phyloP scores from a whole-genome alignment of 176 grass and related monocot species.

The Aegilops tauschii region DNA sequence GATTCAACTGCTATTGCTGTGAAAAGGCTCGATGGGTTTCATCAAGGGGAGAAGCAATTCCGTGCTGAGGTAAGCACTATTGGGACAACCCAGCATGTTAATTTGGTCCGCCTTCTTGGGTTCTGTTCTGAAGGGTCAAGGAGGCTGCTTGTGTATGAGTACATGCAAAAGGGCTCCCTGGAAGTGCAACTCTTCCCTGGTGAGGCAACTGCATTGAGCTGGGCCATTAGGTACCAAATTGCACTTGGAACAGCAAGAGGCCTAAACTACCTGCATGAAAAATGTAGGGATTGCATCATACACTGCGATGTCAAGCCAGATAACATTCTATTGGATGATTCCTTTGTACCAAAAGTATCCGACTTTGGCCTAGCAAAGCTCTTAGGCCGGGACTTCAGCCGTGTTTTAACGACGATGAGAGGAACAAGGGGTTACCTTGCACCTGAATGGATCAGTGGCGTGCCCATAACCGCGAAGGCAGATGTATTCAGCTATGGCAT shows the following conservation, averaged over 20 bases:
- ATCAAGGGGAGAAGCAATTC: constrained; percentile 91
- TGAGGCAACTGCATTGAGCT: constrained; percentile 40
- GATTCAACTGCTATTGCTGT: constrained; percentile 70
- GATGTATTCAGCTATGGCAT: constrained; percentile 92
- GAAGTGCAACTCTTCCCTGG: constrained; percentile 61
- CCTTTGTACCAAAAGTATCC: constrained; percentile 66
- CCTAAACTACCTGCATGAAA: constrained; percentile 69
- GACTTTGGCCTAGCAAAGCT: constrained; percentile 90
- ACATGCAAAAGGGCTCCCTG: constrained; percentile 81
- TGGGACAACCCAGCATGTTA: constrained; percentile 80
- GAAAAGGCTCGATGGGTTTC: constrained; percentile 71
- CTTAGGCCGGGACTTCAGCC: constrained; percentile 75
- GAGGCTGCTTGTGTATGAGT: constrained; percentile 73
- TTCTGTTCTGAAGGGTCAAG: constrained; percentile 71
- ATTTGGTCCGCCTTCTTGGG: constrained; percentile 66
- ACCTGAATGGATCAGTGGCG: constrained; percentile 82
- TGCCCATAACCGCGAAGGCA: constrained; percentile 69
- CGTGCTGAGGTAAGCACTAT: constrained; percentile 93
- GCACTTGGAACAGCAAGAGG: constrained; percentile 77
- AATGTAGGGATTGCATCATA: constrained; percentile 88
- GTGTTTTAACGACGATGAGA: constrained; percentile 84
- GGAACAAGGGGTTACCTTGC: constrained; percentile 85
- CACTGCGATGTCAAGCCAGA: constrained; percentile 93
- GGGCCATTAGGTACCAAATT: constrained; percentile 66
- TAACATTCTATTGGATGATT: constrained; percentile 81